Evolutionary conservation across 257 asterid species (phyloP).

Genomic region (Solanum ossicruentum): DNA sequence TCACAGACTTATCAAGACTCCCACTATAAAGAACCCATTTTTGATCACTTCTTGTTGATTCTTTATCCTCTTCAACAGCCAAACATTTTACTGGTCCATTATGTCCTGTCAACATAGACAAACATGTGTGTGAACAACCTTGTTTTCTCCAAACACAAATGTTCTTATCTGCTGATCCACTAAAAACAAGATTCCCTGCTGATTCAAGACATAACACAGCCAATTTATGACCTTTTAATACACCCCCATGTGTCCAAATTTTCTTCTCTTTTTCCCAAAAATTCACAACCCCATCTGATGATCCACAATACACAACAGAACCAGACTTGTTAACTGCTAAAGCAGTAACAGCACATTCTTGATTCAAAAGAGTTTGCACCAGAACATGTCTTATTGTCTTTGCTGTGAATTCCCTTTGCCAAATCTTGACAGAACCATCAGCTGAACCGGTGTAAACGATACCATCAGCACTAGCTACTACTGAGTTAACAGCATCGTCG

Average conservation of each 20-base stretch:
- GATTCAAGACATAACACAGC: constrained; percentile 16
- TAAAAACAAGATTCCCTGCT: constrained; percentile 13
- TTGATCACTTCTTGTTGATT: not conserved
- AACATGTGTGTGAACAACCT: not conserved
- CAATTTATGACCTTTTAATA: constrained; percentile 13
- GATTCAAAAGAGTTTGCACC: constrained; percentile 2
- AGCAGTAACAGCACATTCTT: constrained; percentile 11
- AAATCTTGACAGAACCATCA: constrained; percentile 12
- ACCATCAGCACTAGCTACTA: constrained; percentile 11
- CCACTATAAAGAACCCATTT: constrained; percentile 9
- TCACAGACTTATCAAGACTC: constrained; percentile 5
- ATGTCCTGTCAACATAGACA: constrained; percentile 8
- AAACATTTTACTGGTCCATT: constrained; percentile 11
- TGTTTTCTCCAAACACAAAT: constrained; percentile 21
- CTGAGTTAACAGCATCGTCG: constrained; percentile 14
- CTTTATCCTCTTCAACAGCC: constrained; percentile 5
- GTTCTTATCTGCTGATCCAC: constrained; percentile 21
- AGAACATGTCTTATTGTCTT: constrained; percentile 1
- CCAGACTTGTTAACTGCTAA: constrained; percentile 1
- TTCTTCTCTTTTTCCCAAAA: constrained; percentile 11
- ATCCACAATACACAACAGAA: constrained; percentile 7
- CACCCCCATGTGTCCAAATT: constrained; percentile 6
- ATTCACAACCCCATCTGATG: constrained; percentile 18
- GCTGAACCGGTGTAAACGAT: constrained; percentile 10
- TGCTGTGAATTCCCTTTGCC: constrained; percentile 8